Conservation (phyloP, 352 stramenopile genomes). For the Phytophthora podocarpi region DNA sequence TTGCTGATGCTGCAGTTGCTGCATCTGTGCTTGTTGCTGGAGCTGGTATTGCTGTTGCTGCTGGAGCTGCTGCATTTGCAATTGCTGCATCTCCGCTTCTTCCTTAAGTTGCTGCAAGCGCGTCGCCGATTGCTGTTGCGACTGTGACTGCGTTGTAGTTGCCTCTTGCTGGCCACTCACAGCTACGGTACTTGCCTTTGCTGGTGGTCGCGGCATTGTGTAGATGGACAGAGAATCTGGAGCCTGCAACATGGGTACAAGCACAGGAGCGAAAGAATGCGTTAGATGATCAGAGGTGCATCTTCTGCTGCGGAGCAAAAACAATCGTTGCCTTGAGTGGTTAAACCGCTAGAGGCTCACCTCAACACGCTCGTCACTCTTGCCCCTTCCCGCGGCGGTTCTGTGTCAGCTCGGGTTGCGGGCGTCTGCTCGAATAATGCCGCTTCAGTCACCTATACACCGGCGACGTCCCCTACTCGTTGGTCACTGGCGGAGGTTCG, state of each 20-base stretch:
- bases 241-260: conserved; percentile 16
- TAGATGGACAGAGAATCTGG: conserved; percentile 9
- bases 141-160: neutral
- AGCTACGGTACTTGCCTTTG: conserved; percentile 19
- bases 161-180: conserved; percentile 21
- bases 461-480: conserved; percentile 36
- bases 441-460: conserved; percentile 56
- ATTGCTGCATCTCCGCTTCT: conserved; percentile 36
- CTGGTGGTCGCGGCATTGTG: conserved; percentile 35
- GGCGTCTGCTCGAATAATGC: conserved; percentile 42
- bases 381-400: conserved; percentile 36
- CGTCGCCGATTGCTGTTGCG: conserved; percentile 18
- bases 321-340: conserved; percentile 5
- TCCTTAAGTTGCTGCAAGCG: conserved; percentile 37
- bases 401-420: conserved; percentile 37
- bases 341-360: conserved; percentile 10
- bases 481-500: conserved; percentile 22
- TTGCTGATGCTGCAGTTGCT: conserved; percentile 22
- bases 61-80: conserved; percentile 36
- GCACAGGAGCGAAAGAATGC: neutral
- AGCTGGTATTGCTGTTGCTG: conserved; percentile 37
- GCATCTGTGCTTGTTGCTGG: conserved; percentile 15
- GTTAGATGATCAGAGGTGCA: conserved; percentile 19
- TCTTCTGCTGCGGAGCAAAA: conserved; percentile 18
- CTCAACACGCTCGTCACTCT: conserved; percentile 21